Conservation (phyloP, 176 grass and related monocot species). For the Leersia perrieri region DNA sequence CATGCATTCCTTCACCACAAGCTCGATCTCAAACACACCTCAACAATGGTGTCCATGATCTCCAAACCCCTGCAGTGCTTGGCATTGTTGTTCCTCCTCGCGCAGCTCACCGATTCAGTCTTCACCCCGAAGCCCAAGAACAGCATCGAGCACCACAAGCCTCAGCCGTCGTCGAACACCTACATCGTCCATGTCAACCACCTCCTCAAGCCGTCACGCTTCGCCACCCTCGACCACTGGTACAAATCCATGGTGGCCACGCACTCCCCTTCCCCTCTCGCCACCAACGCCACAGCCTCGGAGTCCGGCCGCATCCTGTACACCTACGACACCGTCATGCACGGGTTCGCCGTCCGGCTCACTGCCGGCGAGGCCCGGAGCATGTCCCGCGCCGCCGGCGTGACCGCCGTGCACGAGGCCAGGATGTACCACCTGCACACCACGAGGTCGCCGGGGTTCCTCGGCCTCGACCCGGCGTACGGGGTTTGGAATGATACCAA, state of each 20-base stretch:
- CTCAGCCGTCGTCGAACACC: slow-evolving; percentile 15
- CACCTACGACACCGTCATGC: slow-evolving; percentile 47
- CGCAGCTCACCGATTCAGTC: background rate
- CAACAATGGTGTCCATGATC: slow-evolving; percentile 22
- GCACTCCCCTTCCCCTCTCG: background rate
- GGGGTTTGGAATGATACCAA: slow-evolving; percentile 15
- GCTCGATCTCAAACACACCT: background rate
- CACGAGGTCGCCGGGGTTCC: slow-evolving; percentile 46
- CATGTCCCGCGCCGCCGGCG: slow-evolving; percentile 28
- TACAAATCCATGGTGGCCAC: slow-evolving; percentile 43
- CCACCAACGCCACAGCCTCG: background rate
- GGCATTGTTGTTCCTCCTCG: background rate
- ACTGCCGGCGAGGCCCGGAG: slow-evolving; percentile 20
- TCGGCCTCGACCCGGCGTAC: slow-evolving; percentile 23
- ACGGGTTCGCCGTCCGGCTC: slow-evolving; percentile 41
- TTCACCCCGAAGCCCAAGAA: background rate
- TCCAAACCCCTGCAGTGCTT: background rate
- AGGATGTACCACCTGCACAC: background rate
- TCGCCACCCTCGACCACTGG: slow-evolving; percentile 28
- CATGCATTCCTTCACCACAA: background rate
- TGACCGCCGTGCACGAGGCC: slow-evolving; percentile 27
- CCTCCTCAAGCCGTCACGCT: slow-evolving; percentile 28
- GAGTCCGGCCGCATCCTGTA: slow-evolving; percentile 26
- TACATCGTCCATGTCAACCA: slow-evolving; percentile 46
- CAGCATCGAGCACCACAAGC: background rate